A percentile compares a stretch with the other conserved stretches of the same genome.
Conservation (phyloP, 129 eudicot genomes). For the Centrapalus pauciflorus region DNA sequence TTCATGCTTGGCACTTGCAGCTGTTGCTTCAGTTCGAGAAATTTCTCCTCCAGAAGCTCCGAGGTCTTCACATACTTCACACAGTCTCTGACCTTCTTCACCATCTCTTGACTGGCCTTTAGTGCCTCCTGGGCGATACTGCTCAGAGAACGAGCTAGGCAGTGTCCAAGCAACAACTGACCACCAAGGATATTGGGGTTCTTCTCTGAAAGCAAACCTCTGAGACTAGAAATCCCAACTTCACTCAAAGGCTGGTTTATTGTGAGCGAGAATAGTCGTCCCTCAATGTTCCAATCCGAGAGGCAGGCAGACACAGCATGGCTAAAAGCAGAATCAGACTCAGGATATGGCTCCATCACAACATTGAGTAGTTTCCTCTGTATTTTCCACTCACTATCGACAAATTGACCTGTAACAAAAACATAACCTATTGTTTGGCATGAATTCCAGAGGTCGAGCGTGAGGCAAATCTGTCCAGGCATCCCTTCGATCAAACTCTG, state of each 20-base stretch:
- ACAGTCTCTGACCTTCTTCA: constrained; percentile 70
- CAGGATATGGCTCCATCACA: constrained; percentile 83
- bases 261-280: constrained; percentile 27
- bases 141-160: constrained; percentile 81
- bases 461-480: constrained; percentile 77
- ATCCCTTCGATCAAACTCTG: constrained; percentile 73
- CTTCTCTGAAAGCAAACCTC: constrained; percentile 70
- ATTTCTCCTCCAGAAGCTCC: constrained; percentile 75
- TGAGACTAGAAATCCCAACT: constrained; percentile 49
- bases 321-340: constrained; percentile 43
- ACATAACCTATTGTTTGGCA: constrained; percentile 67
- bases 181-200: constrained; percentile 68
- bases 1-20: constrained; percentile 84
- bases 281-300: constrained; percentile 36
- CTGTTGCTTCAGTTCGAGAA: constrained; percentile 71
- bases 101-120: constrained; percentile 37
- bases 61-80: constrained; percentile 93
- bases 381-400: constrained; percentile 83
- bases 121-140: constrained; percentile 62
- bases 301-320: constrained; percentile 32
- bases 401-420: constrained; percentile 71
- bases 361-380: constrained; percentile 60
- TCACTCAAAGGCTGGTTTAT: constrained; percentile 47
- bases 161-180: constrained; percentile 58
- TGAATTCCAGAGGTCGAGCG: constrained; percentile 84